Evolutionary conservation across 495 filamentous ascomycete species (phyloP).

Genomic region (Penicillium atrosanguineum): DNA sequence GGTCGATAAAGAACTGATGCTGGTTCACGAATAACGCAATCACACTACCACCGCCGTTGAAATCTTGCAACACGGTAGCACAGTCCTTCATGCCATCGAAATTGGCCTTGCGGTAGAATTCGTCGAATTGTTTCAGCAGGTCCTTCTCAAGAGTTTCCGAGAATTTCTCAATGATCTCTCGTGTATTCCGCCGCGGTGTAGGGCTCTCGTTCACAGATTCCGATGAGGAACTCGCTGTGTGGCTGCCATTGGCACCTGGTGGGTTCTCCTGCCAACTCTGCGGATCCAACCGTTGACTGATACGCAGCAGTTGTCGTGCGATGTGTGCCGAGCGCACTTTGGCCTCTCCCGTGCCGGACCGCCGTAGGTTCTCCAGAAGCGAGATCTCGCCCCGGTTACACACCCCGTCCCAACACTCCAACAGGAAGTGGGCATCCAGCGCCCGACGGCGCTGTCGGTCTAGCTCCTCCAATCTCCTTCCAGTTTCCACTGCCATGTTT

Average conservation of each 20-base stretch:
- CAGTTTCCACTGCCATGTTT: conserved; percentile 90
- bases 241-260: conserved; percentile 58
- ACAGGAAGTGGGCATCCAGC: conserved; percentile 88
- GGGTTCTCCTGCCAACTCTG: conserved; percentile 63
- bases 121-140: conserved; percentile 91
- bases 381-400: conserved; percentile 79
- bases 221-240: conserved; percentile 33
- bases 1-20: conserved; percentile 97
- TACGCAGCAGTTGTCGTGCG: conserved; percentile 81
- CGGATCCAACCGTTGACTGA: conserved; percentile 80
- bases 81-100: conserved; percentile 96
- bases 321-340: conserved; percentile 89
- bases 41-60: conserved; percentile 91
- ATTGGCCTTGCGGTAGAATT: conserved; percentile 88
- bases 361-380: conserved; percentile 74
- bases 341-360: conserved; percentile 75
- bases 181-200: conserved; percentile 59
- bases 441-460: conserved; percentile 88
- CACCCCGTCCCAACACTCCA: conserved; percentile 94
- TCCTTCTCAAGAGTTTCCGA: conserved; percentile 95
- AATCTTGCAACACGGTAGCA: conserved; percentile 89
- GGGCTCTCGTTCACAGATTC: conserved; percentile 36
- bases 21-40: conserved; percentile 97
- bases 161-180: conserved; percentile 94
- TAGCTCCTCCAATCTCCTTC: conserved; percentile 87